Evolutionary conservation across 1,284 basidiomycete species (phyloP).

Genomic region (Puccinia triticina): DNA sequence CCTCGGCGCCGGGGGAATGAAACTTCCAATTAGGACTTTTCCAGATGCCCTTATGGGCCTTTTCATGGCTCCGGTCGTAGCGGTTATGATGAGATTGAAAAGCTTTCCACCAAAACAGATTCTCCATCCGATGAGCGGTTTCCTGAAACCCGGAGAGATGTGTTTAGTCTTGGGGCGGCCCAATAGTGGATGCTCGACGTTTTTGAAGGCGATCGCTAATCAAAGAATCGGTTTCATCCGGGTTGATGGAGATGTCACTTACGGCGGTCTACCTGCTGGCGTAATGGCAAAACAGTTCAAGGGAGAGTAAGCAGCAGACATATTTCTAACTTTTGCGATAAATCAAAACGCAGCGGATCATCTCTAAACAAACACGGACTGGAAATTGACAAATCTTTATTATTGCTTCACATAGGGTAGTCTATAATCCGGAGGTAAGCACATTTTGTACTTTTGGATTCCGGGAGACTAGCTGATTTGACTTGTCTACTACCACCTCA

Average conservation of each 20-base stretch:
- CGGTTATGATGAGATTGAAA: conserved; percentile 56
- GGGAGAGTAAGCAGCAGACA: conserved; percentile 42
- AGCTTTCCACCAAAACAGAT: conserved; percentile 56
- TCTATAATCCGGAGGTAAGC: conserved; percentile 44
- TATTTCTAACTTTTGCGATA: background rate
- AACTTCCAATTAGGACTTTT: conserved; percentile 58
- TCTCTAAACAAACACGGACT: background rate
- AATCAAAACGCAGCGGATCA: background rate
- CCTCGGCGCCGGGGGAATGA: conserved; percentile 70
- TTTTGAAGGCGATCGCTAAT: conserved; percentile 61
- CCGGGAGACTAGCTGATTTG: background rate
- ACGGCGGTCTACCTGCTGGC: conserved; percentile 66
- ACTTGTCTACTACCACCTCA: background rate
- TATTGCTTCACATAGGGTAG: conserved; percentile 50
- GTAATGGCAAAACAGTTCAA: conserved; percentile 39
- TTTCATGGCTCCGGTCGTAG: conserved; percentile 65
- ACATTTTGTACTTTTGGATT: background rate
- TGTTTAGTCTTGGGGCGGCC: conserved; percentile 66
- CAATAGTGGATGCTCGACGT: conserved; percentile 62
- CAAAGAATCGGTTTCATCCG: conserved; percentile 59
- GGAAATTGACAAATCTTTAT: background rate
- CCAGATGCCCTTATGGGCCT: conserved; percentile 69
- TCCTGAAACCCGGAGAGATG: conserved; percentile 71
- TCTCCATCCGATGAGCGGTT: conserved; percentile 70
- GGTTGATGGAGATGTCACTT: conserved; percentile 68